Conservation (phyloP, 2,329 filamentous ascomycete genomes). For the Balansia obtecta region DNA sequence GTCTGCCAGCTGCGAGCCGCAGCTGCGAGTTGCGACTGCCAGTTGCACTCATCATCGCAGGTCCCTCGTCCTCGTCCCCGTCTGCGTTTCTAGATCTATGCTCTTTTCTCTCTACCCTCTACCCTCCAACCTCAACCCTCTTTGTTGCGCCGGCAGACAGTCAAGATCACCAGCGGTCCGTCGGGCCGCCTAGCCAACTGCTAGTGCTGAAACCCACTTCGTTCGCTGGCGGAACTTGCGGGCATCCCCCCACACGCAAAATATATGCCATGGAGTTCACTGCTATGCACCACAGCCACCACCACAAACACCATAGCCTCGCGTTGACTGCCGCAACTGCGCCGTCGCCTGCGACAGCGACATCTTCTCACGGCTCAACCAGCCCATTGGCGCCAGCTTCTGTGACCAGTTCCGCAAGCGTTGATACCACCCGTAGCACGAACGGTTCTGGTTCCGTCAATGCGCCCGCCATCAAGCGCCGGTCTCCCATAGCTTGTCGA, state of each 20-base stretch:
- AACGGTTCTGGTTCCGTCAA: conserved; percentile 2
- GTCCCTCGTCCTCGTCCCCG: too few relatives aligned
- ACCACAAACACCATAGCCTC: neutral
- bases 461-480: conserved; percentile 28
- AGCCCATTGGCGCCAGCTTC: conserved; percentile 1
- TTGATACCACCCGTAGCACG: neutral
- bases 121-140: neutral
- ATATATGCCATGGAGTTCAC: conserved; percentile 5
- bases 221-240: neutral
- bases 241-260: neutral
- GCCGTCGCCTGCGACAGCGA: neutral
- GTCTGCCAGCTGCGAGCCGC: neutral
- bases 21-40: neutral
- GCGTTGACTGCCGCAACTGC: neutral
- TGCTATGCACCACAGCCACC: conserved; percentile 1
- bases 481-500: conserved; percentile 39
- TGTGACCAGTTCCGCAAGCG: conserved; percentile 2
- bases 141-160: neutral
- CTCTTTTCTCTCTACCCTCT: neutral
- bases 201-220: neutral
- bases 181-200: neutral
- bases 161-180: neutral
- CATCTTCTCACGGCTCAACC: conserved; percentile 2
- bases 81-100: neutral
- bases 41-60: neutral